These are phyloP conservation scores for Acer campestre DNA, from an alignment of 345 rosid species.

Conservation along the genomic window DNA sequence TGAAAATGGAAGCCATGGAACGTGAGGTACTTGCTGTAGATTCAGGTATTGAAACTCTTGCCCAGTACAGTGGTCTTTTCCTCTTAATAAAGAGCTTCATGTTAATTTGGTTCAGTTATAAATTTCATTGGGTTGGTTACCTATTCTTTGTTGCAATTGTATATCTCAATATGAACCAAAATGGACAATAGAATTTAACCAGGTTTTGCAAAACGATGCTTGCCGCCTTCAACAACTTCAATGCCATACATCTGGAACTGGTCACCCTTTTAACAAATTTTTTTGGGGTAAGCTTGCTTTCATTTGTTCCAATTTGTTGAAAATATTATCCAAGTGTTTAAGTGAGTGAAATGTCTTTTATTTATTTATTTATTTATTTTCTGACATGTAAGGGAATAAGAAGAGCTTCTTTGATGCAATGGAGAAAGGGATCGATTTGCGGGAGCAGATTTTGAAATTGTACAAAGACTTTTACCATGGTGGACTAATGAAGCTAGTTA, in stretches of 20 bases:
- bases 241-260: slow-evolving; percentile 72
- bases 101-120: background rate
- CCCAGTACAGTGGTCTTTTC: slow-evolving; percentile 11
- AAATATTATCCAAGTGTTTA: slow-evolving; percentile 18
- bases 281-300: slow-evolving; percentile 77
- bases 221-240: slow-evolving; percentile 95
- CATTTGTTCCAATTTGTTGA: slow-evolving; percentile 23
- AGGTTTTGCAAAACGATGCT: slow-evolving; percentile 87
- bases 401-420: slow-evolving; percentile 88
- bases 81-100: background rate
- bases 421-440: slow-evolving; percentile 83
- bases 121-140: slow-evolving; percentile 16
- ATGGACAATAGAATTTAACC: slow-evolving; percentile 78
- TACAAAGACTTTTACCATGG: slow-evolving; percentile 78
- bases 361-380: too few relatives aligned
- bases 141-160: slow-evolving; percentile 21
- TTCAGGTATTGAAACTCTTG: slow-evolving; percentile 60
- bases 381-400: slow-evolving; percentile 68
- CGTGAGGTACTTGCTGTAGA: slow-evolving; percentile 96
- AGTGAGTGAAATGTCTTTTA: slow-evolving; percentile 25
- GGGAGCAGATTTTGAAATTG: slow-evolving; percentile 66
- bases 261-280: slow-evolving; percentile 81
- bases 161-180: slow-evolving; percentile 19
- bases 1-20: slow-evolving; percentile 94
- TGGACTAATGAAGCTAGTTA: slow-evolving; percentile 92